Conservation (phyloP, 2,329 filamentous ascomycete genomes). For the Westerdykella aurantiaca region DNA sequence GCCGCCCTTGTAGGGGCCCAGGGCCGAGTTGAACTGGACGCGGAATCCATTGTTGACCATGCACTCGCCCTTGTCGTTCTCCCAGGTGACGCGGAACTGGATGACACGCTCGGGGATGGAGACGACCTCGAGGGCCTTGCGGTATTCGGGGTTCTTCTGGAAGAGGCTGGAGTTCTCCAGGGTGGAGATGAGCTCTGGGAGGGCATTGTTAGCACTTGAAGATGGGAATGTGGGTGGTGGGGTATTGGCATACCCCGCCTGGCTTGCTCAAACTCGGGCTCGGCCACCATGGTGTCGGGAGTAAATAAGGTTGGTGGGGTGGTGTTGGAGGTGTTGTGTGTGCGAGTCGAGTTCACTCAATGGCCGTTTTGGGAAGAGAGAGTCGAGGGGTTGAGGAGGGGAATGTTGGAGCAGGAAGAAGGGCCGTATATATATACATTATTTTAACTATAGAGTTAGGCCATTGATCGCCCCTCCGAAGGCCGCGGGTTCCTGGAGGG, state of each 20-base stretch:
- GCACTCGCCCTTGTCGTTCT: constrained; percentile 82
- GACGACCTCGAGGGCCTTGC: constrained; percentile 78
- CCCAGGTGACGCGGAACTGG: constrained; percentile 97
- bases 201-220: constrained; percentile 7
- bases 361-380: too few relatives aligned
- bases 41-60: constrained; percentile 94
- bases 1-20: constrained; percentile 97
- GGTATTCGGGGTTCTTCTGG: constrained; percentile 90
- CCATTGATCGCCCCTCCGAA: background rate
- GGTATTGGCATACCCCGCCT: constrained; percentile 70
- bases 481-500: background rate
- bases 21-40: constrained; percentile 96
- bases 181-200: constrained; percentile 80
- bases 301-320: constrained; percentile 1
- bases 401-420: background rate
- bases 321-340: background rate
- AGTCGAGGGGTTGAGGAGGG: background rate
- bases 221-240: background rate
- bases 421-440: background rate
- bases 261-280: constrained; percentile 98
- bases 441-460: background rate
- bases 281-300: constrained; percentile 59
- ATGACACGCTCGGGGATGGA: constrained; percentile 91
- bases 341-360: too few relatives aligned
- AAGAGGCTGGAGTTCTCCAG: constrained; percentile 93